These are phyloP conservation scores for Gentiana straminea DNA, from an alignment of 257 asterid species.

Conservation along the genomic window DNA sequence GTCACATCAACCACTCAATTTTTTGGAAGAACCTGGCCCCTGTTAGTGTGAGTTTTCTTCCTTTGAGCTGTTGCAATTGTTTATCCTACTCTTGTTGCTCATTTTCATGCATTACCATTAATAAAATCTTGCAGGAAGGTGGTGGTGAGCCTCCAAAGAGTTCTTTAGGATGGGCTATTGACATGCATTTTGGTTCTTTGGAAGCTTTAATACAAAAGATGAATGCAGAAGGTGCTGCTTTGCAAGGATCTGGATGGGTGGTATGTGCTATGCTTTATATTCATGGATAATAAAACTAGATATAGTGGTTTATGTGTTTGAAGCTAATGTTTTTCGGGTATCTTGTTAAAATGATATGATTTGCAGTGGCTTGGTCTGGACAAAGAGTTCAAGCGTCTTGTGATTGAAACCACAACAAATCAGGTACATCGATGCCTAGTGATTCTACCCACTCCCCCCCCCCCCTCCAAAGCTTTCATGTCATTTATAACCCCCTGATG, in stretches of 20 bases:
- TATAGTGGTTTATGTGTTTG: slow-evolving; percentile 4
- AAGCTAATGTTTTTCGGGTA: not conserved
- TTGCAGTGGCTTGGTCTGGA: slow-evolving; percentile 71
- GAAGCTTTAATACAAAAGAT: slow-evolving; percentile 55
- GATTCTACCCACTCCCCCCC: no score
- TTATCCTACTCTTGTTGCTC: slow-evolving; percentile 2
- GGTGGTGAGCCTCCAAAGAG: slow-evolving; percentile 79
- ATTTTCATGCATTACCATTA: not conserved
- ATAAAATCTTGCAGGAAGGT: slow-evolving; percentile 45
- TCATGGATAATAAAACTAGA: not conserved
- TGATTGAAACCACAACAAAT: slow-evolving; percentile 62
- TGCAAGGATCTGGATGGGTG: slow-evolving; percentile 95
- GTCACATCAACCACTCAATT: slow-evolving; percentile 85
- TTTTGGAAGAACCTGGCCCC: slow-evolving; percentile 96
- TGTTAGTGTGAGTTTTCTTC: slow-evolving; percentile 36
- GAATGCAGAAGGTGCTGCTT: slow-evolving; percentile 77
- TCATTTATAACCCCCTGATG: no score
- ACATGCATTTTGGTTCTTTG: slow-evolving; percentile 52
- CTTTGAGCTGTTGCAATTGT: not conserved
- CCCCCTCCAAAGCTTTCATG: no score
- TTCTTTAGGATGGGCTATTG: slow-evolving; percentile 57
- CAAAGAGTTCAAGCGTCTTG: slow-evolving; percentile 55
- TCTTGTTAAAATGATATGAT: slow-evolving; percentile 2
- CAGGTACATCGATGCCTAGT: slow-evolving; percentile 30
- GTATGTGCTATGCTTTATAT: slow-evolving; percentile 22